Base-by-base conservation (phyloP, 208 protist genomes). In the Strigomonas galati region DNA sequence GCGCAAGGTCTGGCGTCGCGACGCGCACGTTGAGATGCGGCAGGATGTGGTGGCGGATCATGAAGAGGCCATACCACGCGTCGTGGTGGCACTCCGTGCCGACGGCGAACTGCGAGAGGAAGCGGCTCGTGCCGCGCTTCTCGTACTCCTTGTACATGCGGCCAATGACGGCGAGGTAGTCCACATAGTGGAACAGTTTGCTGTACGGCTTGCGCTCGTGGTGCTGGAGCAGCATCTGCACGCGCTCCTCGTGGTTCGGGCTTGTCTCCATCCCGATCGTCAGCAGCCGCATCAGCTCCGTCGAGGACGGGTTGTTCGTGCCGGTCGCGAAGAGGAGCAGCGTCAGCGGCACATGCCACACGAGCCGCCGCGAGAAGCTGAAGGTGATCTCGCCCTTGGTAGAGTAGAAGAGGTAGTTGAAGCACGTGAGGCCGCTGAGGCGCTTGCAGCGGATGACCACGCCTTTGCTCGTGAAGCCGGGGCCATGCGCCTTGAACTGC, bases 351-450 rank as follows among this genome's bases (percentile, higher is more conserved):
- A 97, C 72, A 68, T 95, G 89, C 87, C 89, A 97, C 46, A 90
- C 84, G 12, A 88, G 77, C 61, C 88, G 87, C 44, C 91, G 76
- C 57, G 85, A 79, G 71, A 97, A 95, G 51, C 81, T 91, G 57
- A 97, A 91, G 52, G 95, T 65, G 54, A 95, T 66, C 51, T 95
- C 86, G 58, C 94, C 94, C 35, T 76, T 76, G 23, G 78, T 92
- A 7, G 98, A 76, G 69, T 99, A 99, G 79, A 99, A 99, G 49
- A 99, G 86, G 53, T 93, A 98, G 71, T 98, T 97, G 48, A 97
- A 99, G 44, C 84, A 65, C 10, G 91, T 92, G 12, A 96, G 82
- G 9, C 97, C 91, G 80, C 98, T 98, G 32, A 76, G 76, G 30
- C 87, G 84, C 52, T 98, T 97, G 78, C 93, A 98, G 46, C 98